phyloP scores from a whole-genome alignment of 768 basidiomycete species.

The Astraeus odoratus region DNA sequence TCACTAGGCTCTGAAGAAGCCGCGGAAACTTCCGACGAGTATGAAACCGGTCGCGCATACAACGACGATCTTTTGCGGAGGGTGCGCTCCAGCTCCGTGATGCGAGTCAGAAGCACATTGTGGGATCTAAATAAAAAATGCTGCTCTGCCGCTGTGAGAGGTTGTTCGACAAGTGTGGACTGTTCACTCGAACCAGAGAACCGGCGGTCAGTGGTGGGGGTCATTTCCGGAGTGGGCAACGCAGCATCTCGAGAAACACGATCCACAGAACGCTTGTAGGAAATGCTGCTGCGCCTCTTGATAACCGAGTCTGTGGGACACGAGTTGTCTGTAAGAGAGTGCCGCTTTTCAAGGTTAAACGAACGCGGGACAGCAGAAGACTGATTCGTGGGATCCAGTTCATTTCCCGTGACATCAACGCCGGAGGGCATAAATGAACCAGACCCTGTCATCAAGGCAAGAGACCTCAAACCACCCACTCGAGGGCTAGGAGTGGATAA shows the following conservation, averaged over 20 bases:
- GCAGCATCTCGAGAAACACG: conserved; percentile 55
- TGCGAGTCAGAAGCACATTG: conserved; percentile 73
- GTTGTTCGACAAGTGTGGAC: conserved; percentile 26
- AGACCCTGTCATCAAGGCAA: conserved; percentile 37
- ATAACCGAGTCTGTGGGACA: conserved; percentile 26
- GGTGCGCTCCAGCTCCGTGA: conserved; percentile 73
- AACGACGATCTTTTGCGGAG: conserved; percentile 36
- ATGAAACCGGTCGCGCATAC: conserved; percentile 46
- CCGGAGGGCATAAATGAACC: conserved; percentile 22
- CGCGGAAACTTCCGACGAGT: conserved; percentile 37
- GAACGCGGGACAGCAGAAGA: conserved; percentile 9
- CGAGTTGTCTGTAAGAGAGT: conserved; percentile 16
- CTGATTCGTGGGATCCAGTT: not conserved
- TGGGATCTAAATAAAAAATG: conserved; percentile 85
- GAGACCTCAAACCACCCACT: conserved; percentile 40
- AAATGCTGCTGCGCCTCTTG: conserved; percentile 62
- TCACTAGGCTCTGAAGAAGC: conserved; percentile 50
- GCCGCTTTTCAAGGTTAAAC: conserved; percentile 13
- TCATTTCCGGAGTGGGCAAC: conserved; percentile 26
- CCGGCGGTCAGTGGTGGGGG: conserved; percentile 46
- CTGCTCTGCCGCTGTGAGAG: conserved; percentile 69
- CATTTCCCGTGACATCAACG: not conserved
- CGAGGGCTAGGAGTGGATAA: conserved; percentile 45
- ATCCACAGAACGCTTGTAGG: conserved; percentile 52
- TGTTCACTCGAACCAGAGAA: conserved; percentile 28